Conservation (phyloP, 192 early-diverging fungal genomes). For the Coemansia nantahalensis region DNA sequence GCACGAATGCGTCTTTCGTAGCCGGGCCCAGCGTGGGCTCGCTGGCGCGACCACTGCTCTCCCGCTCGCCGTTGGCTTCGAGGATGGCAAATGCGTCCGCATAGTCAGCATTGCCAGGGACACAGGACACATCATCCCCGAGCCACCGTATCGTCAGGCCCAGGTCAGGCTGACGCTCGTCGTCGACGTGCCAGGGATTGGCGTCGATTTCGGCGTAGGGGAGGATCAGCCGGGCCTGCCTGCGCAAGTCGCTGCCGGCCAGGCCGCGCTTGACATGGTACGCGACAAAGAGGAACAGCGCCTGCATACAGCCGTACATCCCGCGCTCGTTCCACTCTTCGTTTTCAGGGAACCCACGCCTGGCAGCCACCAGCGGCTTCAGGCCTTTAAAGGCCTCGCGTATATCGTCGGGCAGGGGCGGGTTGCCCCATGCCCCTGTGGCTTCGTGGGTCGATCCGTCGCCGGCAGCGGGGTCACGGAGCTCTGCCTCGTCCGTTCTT, state of each 20-base stretch:
- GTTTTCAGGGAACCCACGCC: too few species aligned
- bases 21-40: not conserved
- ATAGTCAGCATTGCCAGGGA: not conserved
- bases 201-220: not conserved
- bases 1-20: not conserved
- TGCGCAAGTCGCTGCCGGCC: not conserved
- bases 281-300: not conserved
- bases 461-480: too few species aligned
- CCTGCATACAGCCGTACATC: not conserved
- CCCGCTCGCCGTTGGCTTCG: not conserved
- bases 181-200: not conserved
- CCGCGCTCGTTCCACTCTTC: not conserved
- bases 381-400: too few species aligned
- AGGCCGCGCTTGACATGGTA: not conserved
- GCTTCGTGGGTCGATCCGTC: too few species aligned
- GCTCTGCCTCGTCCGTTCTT: too few species aligned
- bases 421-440: too few species aligned
- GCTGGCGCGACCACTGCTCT: not conserved
- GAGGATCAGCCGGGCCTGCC: not conserved
- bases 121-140: too few species aligned
- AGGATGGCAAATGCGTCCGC: not conserved
- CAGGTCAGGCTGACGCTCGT: not conserved
- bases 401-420: too few species aligned
- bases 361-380: not conserved
- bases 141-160: not conserved